These are phyloP conservation scores for Angomonas ambiguus DNA, from an alignment of 208 protist species.

Conservation along the genomic window DNA sequence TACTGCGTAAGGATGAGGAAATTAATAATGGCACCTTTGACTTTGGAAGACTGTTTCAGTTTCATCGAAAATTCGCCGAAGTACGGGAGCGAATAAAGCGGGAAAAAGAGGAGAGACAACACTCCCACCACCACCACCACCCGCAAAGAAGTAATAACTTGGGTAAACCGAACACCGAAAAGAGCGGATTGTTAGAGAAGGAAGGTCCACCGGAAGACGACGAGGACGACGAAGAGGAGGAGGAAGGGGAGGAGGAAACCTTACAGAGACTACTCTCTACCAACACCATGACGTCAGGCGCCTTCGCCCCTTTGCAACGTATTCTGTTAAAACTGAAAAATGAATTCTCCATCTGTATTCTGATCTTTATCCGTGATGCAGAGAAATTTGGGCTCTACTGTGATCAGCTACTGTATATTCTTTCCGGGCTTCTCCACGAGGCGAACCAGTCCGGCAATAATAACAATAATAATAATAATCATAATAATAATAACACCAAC, in stretches of 20 bases:
- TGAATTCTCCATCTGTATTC: conserved; percentile 46
- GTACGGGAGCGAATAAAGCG: conserved; percentile 6
- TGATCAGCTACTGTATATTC: conserved; percentile 79
- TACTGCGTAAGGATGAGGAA: conserved; percentile 24
- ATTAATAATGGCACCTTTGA: conserved; percentile 64
- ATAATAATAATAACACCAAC: no score
- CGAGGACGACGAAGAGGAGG: conserved; percentile 20
- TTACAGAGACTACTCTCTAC: conserved; percentile 34
- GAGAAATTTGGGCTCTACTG: conserved; percentile 78
- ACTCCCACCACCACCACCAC: background rate
- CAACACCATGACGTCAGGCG: conserved; percentile 11
- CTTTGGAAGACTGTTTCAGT: conserved; percentile 78
- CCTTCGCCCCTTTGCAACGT: conserved; percentile 68
- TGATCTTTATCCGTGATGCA: conserved; percentile 67
- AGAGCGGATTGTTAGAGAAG: background rate
- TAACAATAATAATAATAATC: background rate
- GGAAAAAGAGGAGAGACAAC: background rate
- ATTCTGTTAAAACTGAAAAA: conserved; percentile 64
- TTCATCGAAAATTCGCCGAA: conserved; percentile 20
- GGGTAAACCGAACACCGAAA: no score
- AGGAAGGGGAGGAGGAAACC: conserved; percentile 9
- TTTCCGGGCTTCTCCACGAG: conserved; percentile 85
- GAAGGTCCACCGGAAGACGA: conserved; percentile 6
- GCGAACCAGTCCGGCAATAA: conserved; percentile 8
- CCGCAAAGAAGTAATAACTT: background rate